Percentiles rank a stretch among this genome's conserved stretches.
Conservation (phyloP, 345 rosid genomes). For the Streptanthus diversifolius region DNA sequence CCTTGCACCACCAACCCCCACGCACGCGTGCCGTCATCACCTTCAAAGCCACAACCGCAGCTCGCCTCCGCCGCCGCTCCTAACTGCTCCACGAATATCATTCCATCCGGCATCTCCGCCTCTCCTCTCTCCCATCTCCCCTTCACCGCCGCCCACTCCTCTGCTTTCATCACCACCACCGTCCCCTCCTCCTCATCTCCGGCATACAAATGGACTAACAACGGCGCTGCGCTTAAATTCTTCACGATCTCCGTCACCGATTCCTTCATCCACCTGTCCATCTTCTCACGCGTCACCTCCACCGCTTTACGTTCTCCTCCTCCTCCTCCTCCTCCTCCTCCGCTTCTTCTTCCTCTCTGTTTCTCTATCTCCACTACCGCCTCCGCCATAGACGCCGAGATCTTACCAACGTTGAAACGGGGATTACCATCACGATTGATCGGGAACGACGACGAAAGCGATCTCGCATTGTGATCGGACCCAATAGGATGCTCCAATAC, state of each 20-base stretch:
- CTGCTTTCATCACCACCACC: constrained; percentile 34
- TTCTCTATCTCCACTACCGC: constrained; percentile 23
- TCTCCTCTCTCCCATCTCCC: constrained; percentile 36
- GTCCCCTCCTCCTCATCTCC: constrained; percentile 21
- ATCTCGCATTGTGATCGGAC: constrained; percentile 21
- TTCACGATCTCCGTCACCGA: constrained; percentile 36
- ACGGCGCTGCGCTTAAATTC: constrained; percentile 28
- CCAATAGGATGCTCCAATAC: constrained; percentile 25
- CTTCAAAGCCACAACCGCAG: constrained; percentile 58
- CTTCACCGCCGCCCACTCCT: constrained; percentile 33
- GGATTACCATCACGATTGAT: neutral
- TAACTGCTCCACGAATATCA: constrained; percentile 32
- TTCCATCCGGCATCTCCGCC: constrained; percentile 37
- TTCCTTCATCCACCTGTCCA: constrained; percentile 34
- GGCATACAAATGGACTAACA: constrained; percentile 22
- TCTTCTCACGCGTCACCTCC: constrained; percentile 29
- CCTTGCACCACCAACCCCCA: constrained; percentile 92
- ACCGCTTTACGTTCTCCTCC: constrained; percentile 7
- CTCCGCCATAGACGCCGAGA: constrained; percentile 28
- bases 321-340: no score
- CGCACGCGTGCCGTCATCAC: constrained; percentile 38
- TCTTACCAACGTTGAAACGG: constrained; percentile 11
- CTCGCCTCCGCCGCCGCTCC: constrained; percentile 21
- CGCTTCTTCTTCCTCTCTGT: constrained; percentile 14
- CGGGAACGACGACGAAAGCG: constrained; percentile 18